Base-by-base conservation (phyloP, 208 protist species). In the Porcisia hertigi region DNA sequence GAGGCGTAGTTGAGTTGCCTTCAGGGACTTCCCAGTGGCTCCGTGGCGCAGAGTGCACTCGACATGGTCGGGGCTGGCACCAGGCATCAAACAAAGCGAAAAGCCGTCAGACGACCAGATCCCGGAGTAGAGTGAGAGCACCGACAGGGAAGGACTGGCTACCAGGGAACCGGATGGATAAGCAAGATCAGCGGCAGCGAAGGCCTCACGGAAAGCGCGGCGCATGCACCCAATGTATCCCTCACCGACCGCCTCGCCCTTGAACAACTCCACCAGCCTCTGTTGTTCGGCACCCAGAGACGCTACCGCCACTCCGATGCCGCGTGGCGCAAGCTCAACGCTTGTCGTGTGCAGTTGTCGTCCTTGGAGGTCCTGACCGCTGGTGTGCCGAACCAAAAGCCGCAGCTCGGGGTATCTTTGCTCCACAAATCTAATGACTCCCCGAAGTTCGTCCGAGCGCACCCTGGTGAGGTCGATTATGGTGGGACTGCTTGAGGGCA, bases 291-390 rank as follows among this genome's bases (percentile, higher is more conserved):
- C 71, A 67, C 36, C 82, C 63, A 64, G 73, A 12, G 14, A 62
- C n/a, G 36, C 4, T 20, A 63, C 39, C 16, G 8, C n/a, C 25
- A 36, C 53, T 14, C 54, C 41, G 36, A 45, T 71, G 62, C 36
- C 55, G 9, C 76, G 75, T 6, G 78, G 73, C 25, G 54, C 52
- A 7, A 97, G 75, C 3, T 74, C 75, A 5, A 93, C 82, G 14
- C 80, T 81, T 52, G 93, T 69, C 36, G 89, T 88, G 67, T 95
- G 91, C 54, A 90, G 90, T n/a, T 81, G 63, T 2, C 59, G 77
- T 20, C 85, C 86, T 45, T 92, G 82, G 54, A 94, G 76, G 77
- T 97, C 91, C 23, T 65, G 60, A 1, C 85, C 91, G 53, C 83
- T 82, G 2, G 88, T 90, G 81, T 97, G 90, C 36, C 79, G 79